Evolutionary conservation across 2,329 filamentous ascomycete species (phyloP).

Genomic region (Beauveria brongniartii): DNA sequence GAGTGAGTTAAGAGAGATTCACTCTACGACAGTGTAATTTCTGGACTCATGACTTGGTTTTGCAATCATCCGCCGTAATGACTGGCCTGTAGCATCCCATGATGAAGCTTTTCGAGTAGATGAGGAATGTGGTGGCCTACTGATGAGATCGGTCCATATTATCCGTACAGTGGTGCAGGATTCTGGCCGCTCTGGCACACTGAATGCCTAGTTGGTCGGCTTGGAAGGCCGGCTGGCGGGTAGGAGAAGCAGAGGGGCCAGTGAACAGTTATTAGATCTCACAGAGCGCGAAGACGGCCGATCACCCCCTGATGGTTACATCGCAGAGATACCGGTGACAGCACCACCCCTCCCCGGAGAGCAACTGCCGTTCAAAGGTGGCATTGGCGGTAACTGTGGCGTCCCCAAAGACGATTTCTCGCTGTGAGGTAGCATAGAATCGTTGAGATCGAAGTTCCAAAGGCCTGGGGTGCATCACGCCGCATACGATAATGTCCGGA

Average conservation of each 20-base stretch:
- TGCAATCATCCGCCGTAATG: background rate
- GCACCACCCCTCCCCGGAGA: constrained; percentile 9
- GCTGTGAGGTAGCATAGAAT: constrained; percentile 9
- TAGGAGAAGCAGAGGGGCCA: background rate
- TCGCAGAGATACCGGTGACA: constrained; percentile 15
- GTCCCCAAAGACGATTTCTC: constrained; percentile 4
- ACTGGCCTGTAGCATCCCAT: background rate
- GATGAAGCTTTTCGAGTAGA: too few species aligned
- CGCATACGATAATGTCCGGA: background rate
- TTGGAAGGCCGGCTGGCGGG: background rate
- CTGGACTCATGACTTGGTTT: background rate
- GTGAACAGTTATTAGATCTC: constrained; percentile 7
- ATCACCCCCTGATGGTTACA: constrained; percentile 20
- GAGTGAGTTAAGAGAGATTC: background rate
- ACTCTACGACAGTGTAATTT: background rate
- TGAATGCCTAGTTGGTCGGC: background rate
- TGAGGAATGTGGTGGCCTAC: background rate
- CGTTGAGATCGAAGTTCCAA: constrained; percentile 7
- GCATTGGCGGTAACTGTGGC: constrained; percentile 11
- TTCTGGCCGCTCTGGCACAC: background rate
- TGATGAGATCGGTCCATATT: background rate
- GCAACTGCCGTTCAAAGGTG: constrained; percentile 10
- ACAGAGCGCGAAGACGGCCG: constrained; percentile 2
- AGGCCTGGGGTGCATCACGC: constrained; percentile 13
- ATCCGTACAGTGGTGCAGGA: background rate